These are phyloP conservation scores for Pulveroboletus sp. DNA, from an alignment of 1,284 basidiomycete species.

Conservation along the genomic window DNA sequence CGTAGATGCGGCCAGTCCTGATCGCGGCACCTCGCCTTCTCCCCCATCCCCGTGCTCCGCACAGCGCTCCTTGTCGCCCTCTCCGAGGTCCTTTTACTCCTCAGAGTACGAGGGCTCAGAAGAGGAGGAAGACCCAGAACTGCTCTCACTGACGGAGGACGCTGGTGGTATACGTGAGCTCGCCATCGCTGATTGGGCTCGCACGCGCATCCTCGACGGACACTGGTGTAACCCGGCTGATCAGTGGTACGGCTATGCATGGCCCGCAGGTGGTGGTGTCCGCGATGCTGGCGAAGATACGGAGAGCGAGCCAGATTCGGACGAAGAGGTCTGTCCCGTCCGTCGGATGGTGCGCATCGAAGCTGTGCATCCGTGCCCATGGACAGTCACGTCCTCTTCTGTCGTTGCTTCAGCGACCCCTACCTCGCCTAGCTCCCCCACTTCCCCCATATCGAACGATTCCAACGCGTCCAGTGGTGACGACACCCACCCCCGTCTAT, in stretches of 20 bases:
- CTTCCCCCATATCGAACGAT: slow-evolving; percentile 15
- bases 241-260: slow-evolving; percentile 48
- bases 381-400: slow-evolving; percentile 39
- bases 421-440: slow-evolving; percentile 13
- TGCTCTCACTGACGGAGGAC: slow-evolving; percentile 59
- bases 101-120: slow-evolving; percentile 42
- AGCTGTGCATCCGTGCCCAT: slow-evolving; percentile 65
- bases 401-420: slow-evolving; percentile 7
- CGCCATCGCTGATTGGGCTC: slow-evolving; percentile 69
- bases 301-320: slow-evolving; percentile 26
- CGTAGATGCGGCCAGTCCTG: slow-evolving; percentile 16
- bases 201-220: slow-evolving; percentile 65
- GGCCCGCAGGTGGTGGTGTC: slow-evolving; percentile 36
- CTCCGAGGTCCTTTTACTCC: slow-evolving; percentile 31
- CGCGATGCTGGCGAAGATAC: slow-evolving; percentile 32
- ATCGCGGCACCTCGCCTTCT: slow-evolving; percentile 24
- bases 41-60: slow-evolving; percentile 25
- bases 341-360: slow-evolving; percentile 39
- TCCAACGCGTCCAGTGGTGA: slow-evolving; percentile 16
- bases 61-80: slow-evolving; percentile 30
- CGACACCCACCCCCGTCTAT: slow-evolving; percentile 46
- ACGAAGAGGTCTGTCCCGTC: slow-evolving; percentile 17
- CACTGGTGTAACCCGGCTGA: slow-evolving; percentile 72
- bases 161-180: slow-evolving; percentile 56
- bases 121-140: slow-evolving; percentile 58